Conservation (phyloP, 2,329 filamentous ascomycete genomes). For the Fusarium euwallaceae region DNA sequence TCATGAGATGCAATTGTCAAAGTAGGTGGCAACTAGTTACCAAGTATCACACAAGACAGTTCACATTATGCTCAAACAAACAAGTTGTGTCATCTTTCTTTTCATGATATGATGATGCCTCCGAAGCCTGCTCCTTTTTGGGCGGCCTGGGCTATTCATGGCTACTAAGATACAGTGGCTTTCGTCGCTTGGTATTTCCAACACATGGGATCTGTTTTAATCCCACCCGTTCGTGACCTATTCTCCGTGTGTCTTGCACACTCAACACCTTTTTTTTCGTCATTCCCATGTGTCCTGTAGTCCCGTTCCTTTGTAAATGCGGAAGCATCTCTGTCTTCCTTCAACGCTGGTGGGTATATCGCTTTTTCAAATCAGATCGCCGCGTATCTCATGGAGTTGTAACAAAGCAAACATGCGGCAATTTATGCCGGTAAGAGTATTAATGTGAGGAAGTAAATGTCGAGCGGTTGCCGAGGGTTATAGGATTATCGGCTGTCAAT, state of each 20-base stretch:
- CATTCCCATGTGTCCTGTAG: slow-evolving; percentile 44
- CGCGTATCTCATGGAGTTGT: slow-evolving; percentile 44
- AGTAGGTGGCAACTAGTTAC: neutral
- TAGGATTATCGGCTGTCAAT: slow-evolving; percentile 32
- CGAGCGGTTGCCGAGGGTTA: neutral
- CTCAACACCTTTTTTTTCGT: slow-evolving; percentile 30
- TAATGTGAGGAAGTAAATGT: slow-evolving; percentile 16
- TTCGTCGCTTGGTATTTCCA: slow-evolving; percentile 25
- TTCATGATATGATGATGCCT: slow-evolving; percentile 22
- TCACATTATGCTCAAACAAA: slow-evolving; percentile 15
- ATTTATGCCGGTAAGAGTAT: slow-evolving; percentile 15
- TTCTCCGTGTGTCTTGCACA: slow-evolving; percentile 29
- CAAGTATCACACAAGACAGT: neutral
- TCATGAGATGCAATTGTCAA: slow-evolving; percentile 19
- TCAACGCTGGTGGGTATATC: slow-evolving; percentile 49
- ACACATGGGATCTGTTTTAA: slow-evolving; percentile 30
- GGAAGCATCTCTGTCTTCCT: slow-evolving; percentile 41
- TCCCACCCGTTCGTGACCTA: slow-evolving; percentile 18
- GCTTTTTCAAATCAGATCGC: slow-evolving; percentile 45
- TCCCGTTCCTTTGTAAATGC: slow-evolving; percentile 43
- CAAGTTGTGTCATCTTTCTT: slow-evolving; percentile 3
- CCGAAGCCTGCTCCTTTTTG: slow-evolving; percentile 32
- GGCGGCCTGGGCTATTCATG: slow-evolving; percentile 32
- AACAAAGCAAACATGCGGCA: slow-evolving; percentile 32
- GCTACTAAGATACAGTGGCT: slow-evolving; percentile 34